phyloP scores from a whole-genome alignment of 2,329 filamentous ascomycete species.

The Fusarium nygamai region DNA sequence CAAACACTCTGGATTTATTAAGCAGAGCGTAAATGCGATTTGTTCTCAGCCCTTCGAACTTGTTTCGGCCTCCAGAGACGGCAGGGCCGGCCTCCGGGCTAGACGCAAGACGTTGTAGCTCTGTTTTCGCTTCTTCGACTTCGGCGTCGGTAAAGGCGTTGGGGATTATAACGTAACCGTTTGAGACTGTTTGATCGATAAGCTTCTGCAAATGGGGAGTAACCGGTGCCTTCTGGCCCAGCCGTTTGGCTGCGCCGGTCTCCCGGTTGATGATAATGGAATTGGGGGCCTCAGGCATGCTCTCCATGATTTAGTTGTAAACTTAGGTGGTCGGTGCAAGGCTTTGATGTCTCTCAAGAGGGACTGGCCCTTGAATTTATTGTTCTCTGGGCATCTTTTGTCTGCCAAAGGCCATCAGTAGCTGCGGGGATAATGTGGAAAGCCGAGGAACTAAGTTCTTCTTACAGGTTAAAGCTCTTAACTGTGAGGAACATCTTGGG shows the following conservation, averaged over 20 bases:
- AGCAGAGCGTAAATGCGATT: neutral
- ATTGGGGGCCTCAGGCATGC: neutral
- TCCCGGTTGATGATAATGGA: neutral
- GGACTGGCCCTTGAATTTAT: neutral
- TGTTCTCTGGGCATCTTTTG: fast-evolving
- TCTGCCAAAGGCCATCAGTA: neutral
- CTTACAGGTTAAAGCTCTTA: neutral
- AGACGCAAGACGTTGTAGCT: neutral
- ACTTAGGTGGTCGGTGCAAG: neutral
- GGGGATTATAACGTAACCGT: neutral
- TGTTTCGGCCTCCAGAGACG: neutral
- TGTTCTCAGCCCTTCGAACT: neutral
- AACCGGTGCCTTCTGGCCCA: neutral
- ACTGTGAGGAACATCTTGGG: neutral
- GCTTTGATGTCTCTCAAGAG: neutral
- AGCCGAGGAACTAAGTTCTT: neutral
- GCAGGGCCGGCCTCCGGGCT: neutral
- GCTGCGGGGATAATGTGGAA: neutral
- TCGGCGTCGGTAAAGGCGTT: neutral
- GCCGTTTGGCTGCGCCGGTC: neutral
- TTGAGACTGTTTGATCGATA: neutral
- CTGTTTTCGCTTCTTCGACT: neutral
- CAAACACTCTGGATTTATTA: neutral
- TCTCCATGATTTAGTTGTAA: neutral
- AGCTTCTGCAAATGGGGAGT: neutral